Percentiles rank a stretch among this genome's conserved stretches.
These are phyloP conservation scores for Aspergillus bridgeri DNA, from an alignment of 495 filamentous ascomycete genomes.

Conservation along the genomic window DNA sequence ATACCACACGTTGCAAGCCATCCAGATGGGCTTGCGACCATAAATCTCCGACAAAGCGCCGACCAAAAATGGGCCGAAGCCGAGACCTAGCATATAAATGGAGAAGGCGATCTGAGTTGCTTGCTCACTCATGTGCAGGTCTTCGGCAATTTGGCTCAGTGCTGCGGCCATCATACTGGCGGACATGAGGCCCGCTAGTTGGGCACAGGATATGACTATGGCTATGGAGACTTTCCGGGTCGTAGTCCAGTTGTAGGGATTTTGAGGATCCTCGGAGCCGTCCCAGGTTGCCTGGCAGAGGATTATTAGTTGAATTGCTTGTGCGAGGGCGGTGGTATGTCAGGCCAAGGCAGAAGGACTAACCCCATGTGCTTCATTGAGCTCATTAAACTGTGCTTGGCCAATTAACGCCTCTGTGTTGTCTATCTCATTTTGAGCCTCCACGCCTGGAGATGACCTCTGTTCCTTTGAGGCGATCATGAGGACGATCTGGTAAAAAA, in stretches of 20 bases:
- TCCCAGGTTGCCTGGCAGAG: constrained; percentile 4
- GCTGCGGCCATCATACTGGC: constrained; percentile 7
- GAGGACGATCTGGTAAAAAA: neutral
- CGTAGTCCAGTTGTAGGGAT: constrained; percentile 1
- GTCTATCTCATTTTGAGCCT: neutral
- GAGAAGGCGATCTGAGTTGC: neutral
- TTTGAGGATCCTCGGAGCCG: constrained; percentile 1
- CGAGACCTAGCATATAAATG: neutral
- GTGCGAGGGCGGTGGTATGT: neutral
- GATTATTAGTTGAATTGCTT: neutral
- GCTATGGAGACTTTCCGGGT: constrained; percentile 3
- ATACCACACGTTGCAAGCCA: constrained; percentile 1
- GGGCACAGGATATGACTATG: neutral
- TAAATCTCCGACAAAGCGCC: constrained; percentile 4
- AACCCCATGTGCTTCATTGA: neutral
- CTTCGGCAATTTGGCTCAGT: constrained; percentile 1
- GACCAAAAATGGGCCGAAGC: neutral
- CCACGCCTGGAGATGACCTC: neutral
- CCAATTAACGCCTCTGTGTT: neutral
- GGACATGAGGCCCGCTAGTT: constrained; percentile 1
- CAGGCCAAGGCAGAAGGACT: neutral
- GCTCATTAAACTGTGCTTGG: neutral
- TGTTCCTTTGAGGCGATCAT: neutral
- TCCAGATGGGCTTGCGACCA: neutral
- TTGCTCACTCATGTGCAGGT: neutral